Evolutionary conservation across 306 rosid species (phyloP).

Genomic region (Trichosanthes truncata): DNA sequence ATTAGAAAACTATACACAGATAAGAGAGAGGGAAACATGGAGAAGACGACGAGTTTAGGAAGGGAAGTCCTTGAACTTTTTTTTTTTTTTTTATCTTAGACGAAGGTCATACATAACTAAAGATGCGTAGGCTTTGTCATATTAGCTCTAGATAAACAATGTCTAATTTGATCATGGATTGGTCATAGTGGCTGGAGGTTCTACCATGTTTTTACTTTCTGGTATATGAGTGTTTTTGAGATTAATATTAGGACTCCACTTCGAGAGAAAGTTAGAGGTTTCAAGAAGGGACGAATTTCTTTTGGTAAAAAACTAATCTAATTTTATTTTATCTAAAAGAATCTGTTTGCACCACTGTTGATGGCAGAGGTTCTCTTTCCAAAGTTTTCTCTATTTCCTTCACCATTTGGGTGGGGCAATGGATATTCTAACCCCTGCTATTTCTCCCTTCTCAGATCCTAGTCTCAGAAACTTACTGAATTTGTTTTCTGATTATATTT

Average conservation of each 20-base stretch:
- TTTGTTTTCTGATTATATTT: neutral
- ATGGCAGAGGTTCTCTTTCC: neutral
- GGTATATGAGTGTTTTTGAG: neutral
- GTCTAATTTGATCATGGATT: neutral
- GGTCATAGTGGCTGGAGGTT: neutral
- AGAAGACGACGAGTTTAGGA: neutral
- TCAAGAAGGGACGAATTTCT: neutral
- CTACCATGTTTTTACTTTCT: neutral
- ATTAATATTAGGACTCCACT: neutral
- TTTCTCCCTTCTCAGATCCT: neutral
- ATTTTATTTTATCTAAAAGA: neutral
- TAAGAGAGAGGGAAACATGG: neutral
- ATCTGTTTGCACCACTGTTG: neutral
- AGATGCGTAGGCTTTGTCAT: neutral
- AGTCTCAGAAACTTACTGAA: neutral
- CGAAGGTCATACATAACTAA: neutral
- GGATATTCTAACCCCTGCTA: neutral
- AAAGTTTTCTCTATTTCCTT: neutral
- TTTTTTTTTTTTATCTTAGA: neutral
- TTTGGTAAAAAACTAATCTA: neutral
- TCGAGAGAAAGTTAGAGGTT: neutral
- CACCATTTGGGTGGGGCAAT: neutral
- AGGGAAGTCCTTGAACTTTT: neutral
- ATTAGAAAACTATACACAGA: neutral
- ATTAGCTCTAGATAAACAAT: neutral